phyloP scores from a whole-genome alignment of 176 grass and related monocot genomes.

The Olyra latifolia region DNA sequence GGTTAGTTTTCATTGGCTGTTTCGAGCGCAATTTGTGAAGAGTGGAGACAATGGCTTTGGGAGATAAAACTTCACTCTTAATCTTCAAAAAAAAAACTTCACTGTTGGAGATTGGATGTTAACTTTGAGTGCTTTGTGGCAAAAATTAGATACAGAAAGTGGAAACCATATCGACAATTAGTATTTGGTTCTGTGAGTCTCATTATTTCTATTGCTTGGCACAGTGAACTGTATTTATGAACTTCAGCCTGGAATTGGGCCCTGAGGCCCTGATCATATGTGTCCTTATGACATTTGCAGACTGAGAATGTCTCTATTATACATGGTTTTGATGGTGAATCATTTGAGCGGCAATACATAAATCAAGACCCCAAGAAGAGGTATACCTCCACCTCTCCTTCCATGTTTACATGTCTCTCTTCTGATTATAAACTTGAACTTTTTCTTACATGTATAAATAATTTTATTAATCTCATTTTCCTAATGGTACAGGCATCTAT shows the following conservation, averaged over 20 bases:
- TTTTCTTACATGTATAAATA: not conserved
- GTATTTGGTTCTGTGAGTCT: not conserved
- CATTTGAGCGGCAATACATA: slow-evolving; percentile 46
- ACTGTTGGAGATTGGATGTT: not conserved
- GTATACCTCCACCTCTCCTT: not conserved
- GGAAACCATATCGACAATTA: not conserved
- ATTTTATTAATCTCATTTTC: not conserved
- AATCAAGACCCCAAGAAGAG: slow-evolving; percentile 52
- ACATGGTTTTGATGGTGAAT: slow-evolving; percentile 52
- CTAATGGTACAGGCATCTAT: slow-evolving; percentile 28
- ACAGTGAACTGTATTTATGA: not conserved
- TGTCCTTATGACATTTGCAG: slow-evolving; percentile 27
- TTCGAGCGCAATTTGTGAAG: not conserved
- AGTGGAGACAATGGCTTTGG: not conserved
- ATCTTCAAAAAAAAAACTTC: not conserved
- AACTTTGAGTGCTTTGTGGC: not conserved
- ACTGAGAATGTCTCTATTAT: slow-evolving; percentile 41
- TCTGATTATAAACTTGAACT: not conserved
- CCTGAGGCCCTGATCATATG: slow-evolving; percentile 2
- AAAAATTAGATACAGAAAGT: not conserved
- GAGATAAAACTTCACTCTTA: not conserved
- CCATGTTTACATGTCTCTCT: not conserved
- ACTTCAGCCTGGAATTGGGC: too few species aligned
- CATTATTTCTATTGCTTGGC: not conserved
- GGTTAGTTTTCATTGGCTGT: not conserved